Base-by-base conservation (phyloP, 1,284 basidiomycete species). In the Microbotryum lychnidis-dioicae region DNA sequence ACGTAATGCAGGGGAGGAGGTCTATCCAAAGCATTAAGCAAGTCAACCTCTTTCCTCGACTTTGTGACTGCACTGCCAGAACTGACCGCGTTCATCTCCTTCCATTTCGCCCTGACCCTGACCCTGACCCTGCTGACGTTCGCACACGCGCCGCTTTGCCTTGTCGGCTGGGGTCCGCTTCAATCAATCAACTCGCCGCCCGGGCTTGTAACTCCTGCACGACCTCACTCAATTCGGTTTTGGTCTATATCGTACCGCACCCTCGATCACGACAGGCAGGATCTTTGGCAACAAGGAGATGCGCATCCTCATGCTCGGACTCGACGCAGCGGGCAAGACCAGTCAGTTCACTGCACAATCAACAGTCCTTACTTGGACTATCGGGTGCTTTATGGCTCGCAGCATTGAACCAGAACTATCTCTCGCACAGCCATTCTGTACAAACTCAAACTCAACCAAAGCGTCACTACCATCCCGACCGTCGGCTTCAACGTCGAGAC, bases 261-360 rank as follows among this genome's bases (percentile, higher is more conserved):
- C 20, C 10, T 8, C 10, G n/a, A 20, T 25, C 33, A 6, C 3
- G 25, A 29, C 50, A 57, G 69, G 66, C 62, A 71, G 67, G 61
- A 50, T 73, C 47, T 73, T 74, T 65, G 73, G 73, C 54, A 74
- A 74, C 66, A 73, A 73, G 61, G 73, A 74, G 62, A 74, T 74
- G 72, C 67, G 73, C 16, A 73, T 74, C 60, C 62, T 74, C 37
- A 74, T 74, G 73, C 66, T 74, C 45, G 73, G 73, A 18, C 61
- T 74, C 7, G 73, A 74, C 64, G 73, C 73, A 0, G 92, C 92
- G 59, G 92, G 92, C 74, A 97, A 97, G 80, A 97, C 92, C 21
- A 97, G 79, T 80, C 81, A 78, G 79, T 60, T 12, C 21, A 16
- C 14, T n/a, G 6, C 49, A n/a, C 52, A 23, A 44, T 25, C 21